Percentiles rank a stretch among this genome's conserved stretches.
Evolutionary conservation across 1,284 basidiomycete species (phyloP).

Genomic region (Cutaneotrichosporon arboriforme): DNA sequence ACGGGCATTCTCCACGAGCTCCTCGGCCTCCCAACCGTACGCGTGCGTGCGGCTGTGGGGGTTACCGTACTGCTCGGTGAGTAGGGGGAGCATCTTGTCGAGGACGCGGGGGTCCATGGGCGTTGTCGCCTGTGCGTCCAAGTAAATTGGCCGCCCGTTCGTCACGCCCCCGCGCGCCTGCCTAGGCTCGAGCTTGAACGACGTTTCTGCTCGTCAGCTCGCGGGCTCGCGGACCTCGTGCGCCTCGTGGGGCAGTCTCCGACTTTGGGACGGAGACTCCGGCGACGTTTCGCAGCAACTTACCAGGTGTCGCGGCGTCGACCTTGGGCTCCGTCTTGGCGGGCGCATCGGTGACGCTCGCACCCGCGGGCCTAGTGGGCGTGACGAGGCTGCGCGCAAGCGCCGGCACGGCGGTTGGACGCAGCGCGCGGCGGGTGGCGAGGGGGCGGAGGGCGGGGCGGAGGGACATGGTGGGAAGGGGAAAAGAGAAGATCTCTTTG

Average conservation of each 20-base stretch:
- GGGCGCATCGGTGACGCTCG: conserved; percentile 22
- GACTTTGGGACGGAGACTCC: conserved; percentile 25
- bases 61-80: conserved; percentile 96
- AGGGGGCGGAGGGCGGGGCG: conserved; percentile 4
- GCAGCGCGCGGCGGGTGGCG: conserved; percentile 4
- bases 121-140: conserved; percentile 96
- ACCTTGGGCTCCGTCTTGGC: neutral
- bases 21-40: conserved; percentile 98
- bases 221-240: too few relatives aligned
- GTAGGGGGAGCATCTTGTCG: conserved; percentile 92
- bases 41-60: conserved; percentile 97
- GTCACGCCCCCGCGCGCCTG: conserved; percentile 58
- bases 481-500: neutral
- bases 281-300: neutral
- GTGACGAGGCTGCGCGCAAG: conserved; percentile 25
- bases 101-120: conserved; percentile 95
- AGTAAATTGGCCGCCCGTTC: conserved; percentile 76
- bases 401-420: conserved; percentile 1
- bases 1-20: conserved; percentile 85
- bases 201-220: too few relatives aligned
- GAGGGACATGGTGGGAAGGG: conserved; percentile 1
- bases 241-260: too few relatives aligned
- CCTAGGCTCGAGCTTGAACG: conserved; percentile 67
- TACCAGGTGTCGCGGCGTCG: neutral
- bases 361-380: conserved; percentile 21